Conservation (phyloP, 805 yeast genomes). For the Yueomyces sp. region DNA sequence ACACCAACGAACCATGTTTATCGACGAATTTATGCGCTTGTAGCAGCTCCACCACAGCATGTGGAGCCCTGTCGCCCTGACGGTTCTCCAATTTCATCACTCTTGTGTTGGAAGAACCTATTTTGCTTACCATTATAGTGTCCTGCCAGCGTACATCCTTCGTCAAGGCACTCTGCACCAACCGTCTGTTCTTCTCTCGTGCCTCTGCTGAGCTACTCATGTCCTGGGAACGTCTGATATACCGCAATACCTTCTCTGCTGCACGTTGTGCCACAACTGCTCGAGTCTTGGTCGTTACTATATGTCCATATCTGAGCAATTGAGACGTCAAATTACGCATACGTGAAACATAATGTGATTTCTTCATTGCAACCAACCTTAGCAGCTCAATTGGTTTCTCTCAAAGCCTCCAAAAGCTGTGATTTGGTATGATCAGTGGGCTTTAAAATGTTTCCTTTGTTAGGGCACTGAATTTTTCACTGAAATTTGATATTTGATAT, state of each 20-base stretch:
- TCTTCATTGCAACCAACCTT: slow-evolving; percentile 6
- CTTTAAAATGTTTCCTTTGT: too few relatives aligned
- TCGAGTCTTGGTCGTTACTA: slow-evolving; percentile 61
- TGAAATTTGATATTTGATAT: too few relatives aligned
- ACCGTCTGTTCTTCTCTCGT: neutral
- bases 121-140: neutral
- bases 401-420: too few relatives aligned
- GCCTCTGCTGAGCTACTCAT: neutral
- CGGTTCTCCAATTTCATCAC: slow-evolving; percentile 75
- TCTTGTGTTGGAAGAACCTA: slow-evolving; percentile 66
- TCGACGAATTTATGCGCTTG: slow-evolving; percentile 33
- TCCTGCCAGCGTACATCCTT: neutral
- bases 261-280: slow-evolving; percentile 55
- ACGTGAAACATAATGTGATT: slow-evolving; percentile 41
- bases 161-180: neutral
- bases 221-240: neutral
- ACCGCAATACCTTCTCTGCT: slow-evolving; percentile 29
- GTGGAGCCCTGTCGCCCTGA: slow-evolving; percentile 80
- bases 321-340: slow-evolving; percentile 55
- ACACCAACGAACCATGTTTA: slow-evolving; percentile 20
- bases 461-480: too few relatives aligned
- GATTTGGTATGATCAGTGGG: too few relatives aligned
- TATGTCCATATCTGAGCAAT: slow-evolving; percentile 54
- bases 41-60: slow-evolving; percentile 76
- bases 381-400: too few relatives aligned